Conservation (phyloP, 208 protist species). For the Tritrichomonas musculus region DNA sequence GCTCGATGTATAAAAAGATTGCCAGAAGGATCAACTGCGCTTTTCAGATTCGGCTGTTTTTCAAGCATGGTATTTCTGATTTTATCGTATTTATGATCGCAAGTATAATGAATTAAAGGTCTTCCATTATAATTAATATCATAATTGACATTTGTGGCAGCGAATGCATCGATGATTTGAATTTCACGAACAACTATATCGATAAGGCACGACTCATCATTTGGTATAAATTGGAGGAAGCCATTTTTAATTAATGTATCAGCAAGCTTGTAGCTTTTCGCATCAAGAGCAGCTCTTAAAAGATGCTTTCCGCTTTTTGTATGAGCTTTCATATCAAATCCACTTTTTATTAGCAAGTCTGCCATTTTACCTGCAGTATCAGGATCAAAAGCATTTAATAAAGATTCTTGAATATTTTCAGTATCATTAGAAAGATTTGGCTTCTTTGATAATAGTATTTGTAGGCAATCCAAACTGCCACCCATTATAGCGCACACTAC, state of each 20-base stretch:
- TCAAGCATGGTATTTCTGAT: not conserved
- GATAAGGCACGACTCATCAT: too few species aligned
- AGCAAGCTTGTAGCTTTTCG: too few species aligned
- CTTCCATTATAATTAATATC: not conserved
- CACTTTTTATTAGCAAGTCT: not conserved
- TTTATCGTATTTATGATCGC: not conserved
- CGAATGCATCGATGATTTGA: too few species aligned
- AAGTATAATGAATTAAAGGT: not conserved
- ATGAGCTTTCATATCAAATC: not conserved
- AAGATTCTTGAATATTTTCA: not conserved
- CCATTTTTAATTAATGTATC: too few species aligned
- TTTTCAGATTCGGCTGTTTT: not conserved
- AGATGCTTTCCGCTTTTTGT: not conserved
- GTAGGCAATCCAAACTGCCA: not conserved
- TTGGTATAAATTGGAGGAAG: too few species aligned
- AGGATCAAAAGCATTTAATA: not conserved
- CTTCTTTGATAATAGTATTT: not conserved
- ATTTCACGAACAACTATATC: too few species aligned
- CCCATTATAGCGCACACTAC: not conserved
- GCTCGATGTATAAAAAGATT: not conserved
- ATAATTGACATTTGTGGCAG: too few species aligned
- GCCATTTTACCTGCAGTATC: not conserved
- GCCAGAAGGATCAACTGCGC: not conserved
- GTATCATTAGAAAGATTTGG: not conserved
- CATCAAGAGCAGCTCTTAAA: too few species aligned